These are phyloP conservation scores for Inga laurina DNA, from an alignment of 306 rosid genomes.

Conservation along the genomic window DNA sequence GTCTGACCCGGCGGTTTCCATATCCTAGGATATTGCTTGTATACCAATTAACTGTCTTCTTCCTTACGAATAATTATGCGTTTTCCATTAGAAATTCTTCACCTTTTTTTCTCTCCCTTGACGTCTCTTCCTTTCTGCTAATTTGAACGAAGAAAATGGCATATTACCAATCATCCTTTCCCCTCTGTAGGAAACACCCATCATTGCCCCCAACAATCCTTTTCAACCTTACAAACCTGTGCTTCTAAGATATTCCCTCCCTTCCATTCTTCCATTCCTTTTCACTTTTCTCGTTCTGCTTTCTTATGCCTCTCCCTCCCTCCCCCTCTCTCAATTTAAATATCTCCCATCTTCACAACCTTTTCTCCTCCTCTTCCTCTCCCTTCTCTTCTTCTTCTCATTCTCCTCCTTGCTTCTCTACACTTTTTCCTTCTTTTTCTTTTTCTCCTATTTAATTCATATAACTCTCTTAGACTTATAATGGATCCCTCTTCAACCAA, in stretches of 20 bases:
- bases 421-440: not conserved
- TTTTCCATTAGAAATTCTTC: constrained; percentile 8
- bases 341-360: constrained; percentile 31
- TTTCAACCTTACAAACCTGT: constrained; percentile 97
- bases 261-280: constrained; percentile 39
- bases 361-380: constrained; percentile 38
- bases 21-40: not conserved
- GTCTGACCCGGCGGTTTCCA: constrained; percentile 21
- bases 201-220: constrained; percentile 99
- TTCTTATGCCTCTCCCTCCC: constrained; percentile 25
- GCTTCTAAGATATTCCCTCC: constrained; percentile 79
- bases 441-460: not conserved
- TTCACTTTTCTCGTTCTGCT: constrained; percentile 23
- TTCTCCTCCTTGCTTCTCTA: constrained; percentile 30
- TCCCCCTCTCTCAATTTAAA: constrained; percentile 48
- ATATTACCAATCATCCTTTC: constrained; percentile 96
- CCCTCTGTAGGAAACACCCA: constrained; percentile 99
- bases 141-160: constrained; percentile 93
- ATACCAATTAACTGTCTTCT: not conserved
- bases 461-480: not conserved
- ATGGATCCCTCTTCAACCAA: constrained; percentile 96
- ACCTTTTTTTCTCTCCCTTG: not conserved
- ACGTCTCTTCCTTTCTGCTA: constrained; percentile 51
- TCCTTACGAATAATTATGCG: not conserved
- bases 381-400: not conserved